Base-by-base conservation (phyloP, 805 yeast species). In the Saccharomycopsis sp. region DNA sequence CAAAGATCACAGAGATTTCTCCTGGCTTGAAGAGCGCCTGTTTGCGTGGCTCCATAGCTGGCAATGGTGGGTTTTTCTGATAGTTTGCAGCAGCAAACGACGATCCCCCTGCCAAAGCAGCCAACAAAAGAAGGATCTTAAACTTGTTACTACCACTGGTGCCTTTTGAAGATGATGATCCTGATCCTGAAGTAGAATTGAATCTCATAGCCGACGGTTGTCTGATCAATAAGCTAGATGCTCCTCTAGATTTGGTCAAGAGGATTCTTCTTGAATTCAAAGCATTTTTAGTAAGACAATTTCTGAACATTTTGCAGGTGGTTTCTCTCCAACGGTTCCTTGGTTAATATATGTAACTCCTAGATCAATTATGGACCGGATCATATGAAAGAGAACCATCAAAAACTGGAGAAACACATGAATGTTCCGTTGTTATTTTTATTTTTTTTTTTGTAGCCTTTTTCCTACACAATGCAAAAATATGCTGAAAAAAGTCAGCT, bases 1-100 rank as follows among this genome's bases (percentile, higher is more conserved):
- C 97, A 71, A 89, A 93, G 25, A 92, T 79, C 2, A 93, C 96
- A 25, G 88, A 83, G 29, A 88, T 84, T 58, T 89, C 85, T 47
- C 83, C 82, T 1, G 79, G 78, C 8, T 79, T 73, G 69, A 88
- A 88, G 0, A 86, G 83, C 29, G 47, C n/a, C 51, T 9, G 50
- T 17, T 35, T 44, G 5, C 17, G 20, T 34, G 55, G 17, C 52
- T 55, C 53, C 47, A 53, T 47, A 34, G 62, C 60, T 53, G 74
- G 72, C 57, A 50, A 34, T 17, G 58, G 58, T 19, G 53, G 49
- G 49, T 44, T 17, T 17, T 44, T 44, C 22, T 44, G 49, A 22
- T 52, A 58, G 38, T 51, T 41, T 34, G 61, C 61, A 14, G 58
- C 61, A 25, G 56, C 58, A 52, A 58, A 19, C 3, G 61, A 42